Evolutionary conservation across 2,329 filamentous ascomycete genomes (phyloP), one percentile per base, ranked within the genome.

Genomic region (Periconia digitata): DNA sequence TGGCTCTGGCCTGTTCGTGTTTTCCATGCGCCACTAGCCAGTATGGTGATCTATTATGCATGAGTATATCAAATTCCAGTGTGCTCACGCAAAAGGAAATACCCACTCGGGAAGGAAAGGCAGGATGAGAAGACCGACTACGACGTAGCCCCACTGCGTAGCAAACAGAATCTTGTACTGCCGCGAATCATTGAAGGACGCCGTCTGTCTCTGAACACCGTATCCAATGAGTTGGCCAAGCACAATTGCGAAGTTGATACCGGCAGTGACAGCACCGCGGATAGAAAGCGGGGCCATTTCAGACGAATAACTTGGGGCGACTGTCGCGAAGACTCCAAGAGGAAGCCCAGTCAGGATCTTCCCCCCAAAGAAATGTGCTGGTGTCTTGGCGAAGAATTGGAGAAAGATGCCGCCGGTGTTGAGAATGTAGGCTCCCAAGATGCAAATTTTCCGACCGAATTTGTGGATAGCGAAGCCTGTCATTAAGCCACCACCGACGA

Each of bases 71-170:
- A 3, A 10, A 41, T 29, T 15, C 12, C 10, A 40, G 13, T 17
- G 17, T 6, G 2, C 23, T n/a, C n/a, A n/a, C n/a, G 15, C 18
- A 16, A n/a, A 6, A 22, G 15, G 18, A 44, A 16, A 21, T 22
- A 48, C 47, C 8, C 55, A 66, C 59, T 72, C 68, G 7, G 64
- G 67, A 8, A 70, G 58, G 43, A 63, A 68, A 8, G 69, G 67
- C 3, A 71, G 46, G 13, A 69, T 54, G 3, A 45, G 18, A 2
- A 69, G 53, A 3, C 58, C 63, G 6, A 64, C 44, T 16, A 45
- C 60, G 3, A 59, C 59, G 37, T 64, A 69, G 1, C 58, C 66
- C 67, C 66, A 70, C 44, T 70, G 65, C 2, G 62, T 62, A 3
- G 66, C 64, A 43, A 69, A 69, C 6, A 69, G 46, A 2, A 66